Conservation (phyloP, 1,284 basidiomycete genomes). For the Leucoagaricus sp. region DNA sequence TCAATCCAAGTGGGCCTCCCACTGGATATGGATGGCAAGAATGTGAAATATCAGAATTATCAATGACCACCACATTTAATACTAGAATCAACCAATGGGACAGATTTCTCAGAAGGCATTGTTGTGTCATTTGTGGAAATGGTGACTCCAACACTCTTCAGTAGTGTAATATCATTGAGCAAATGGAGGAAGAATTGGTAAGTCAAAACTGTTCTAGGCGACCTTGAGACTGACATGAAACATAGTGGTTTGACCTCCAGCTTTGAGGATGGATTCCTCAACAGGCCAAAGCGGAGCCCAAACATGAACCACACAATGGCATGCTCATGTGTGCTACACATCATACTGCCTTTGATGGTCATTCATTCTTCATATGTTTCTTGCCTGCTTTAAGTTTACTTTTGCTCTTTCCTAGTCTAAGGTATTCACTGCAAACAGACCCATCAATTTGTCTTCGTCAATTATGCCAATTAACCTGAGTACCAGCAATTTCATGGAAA, state of each 20-base stretch:
- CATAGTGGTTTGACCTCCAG: constrained; percentile 21
- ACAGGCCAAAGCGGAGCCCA: constrained; percentile 15
- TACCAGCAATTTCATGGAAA: constrained; percentile 25
- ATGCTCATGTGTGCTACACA: constrained; percentile 23
- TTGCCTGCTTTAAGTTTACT: constrained; percentile 19
- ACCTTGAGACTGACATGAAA: constrained; percentile 9
- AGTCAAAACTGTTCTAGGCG: constrained; percentile 15
- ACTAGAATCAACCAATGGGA: constrained; percentile 23
- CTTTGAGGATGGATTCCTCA: constrained; percentile 22
- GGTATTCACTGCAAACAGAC: constrained; percentile 16
- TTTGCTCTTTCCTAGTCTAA: constrained; percentile 14
- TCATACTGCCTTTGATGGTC: constrained; percentile 21
- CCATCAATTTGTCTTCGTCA: constrained; percentile 25
- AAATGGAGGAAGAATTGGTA: constrained; percentile 18
- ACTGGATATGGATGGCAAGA: constrained; percentile 19
- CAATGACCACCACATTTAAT: constrained; percentile 22
- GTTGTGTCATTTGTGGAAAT: constrained; percentile 15
- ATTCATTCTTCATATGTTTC: constrained; percentile 25
- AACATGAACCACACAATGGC: constrained; percentile 25
- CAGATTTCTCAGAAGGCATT: constrained; percentile 8
- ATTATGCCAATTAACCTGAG: constrained; percentile 17
- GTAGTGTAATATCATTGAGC: constrained; percentile 20
- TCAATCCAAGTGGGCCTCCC: too few relatives aligned
- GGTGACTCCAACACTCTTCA: neutral
- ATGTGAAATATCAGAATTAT: constrained; percentile 16